Conservation (phyloP, 2,329 filamentous ascomycete species). For the Fusarium humuli region DNA sequence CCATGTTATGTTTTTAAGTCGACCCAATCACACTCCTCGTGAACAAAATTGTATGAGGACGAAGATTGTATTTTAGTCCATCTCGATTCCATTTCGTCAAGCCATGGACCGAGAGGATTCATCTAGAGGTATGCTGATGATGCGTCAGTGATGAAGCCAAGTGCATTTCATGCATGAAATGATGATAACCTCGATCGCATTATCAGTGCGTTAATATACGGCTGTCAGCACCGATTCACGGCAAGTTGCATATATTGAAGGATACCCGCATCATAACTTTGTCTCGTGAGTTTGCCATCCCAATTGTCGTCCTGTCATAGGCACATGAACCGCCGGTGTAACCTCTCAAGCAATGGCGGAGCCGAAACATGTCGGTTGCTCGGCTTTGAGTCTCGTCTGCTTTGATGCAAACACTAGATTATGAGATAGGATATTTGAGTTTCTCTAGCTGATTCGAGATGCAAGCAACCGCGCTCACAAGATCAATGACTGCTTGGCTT, state of each 20-base stretch:
- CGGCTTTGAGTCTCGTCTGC: not conserved
- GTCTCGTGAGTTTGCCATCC: slow-evolving; percentile 21
- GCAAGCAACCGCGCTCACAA: slow-evolving; percentile 23
- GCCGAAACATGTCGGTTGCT: slow-evolving; percentile 8
- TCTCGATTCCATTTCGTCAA: not conserved
- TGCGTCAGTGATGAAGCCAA: not conserved
- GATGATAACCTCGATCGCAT: not conserved
- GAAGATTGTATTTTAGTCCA: not conserved
- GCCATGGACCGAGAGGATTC: not conserved
- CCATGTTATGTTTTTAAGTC: not conserved
- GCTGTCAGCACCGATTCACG: not conserved
- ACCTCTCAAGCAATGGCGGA: not conserved
- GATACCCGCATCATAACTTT: slow-evolving; percentile 2
- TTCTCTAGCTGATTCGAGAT: not conserved
- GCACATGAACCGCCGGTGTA: slow-evolving; percentile 8
- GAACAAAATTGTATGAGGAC: too few species aligned
- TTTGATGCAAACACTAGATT: not conserved
- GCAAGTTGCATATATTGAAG: not conserved
- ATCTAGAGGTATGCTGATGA: not conserved
- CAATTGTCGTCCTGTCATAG: not conserved
- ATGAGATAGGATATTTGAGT: not conserved
- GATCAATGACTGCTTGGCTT: slow-evolving; percentile 6
- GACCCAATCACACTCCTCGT: not conserved
- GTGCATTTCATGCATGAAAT: not conserved
- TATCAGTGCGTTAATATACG: not conserved